Percentiles rank a stretch among this genome's conserved stretches.
Evolutionary conservation across 2,329 filamentous ascomycete genomes (phyloP).

Genomic region (Penicillium occitanis): DNA sequence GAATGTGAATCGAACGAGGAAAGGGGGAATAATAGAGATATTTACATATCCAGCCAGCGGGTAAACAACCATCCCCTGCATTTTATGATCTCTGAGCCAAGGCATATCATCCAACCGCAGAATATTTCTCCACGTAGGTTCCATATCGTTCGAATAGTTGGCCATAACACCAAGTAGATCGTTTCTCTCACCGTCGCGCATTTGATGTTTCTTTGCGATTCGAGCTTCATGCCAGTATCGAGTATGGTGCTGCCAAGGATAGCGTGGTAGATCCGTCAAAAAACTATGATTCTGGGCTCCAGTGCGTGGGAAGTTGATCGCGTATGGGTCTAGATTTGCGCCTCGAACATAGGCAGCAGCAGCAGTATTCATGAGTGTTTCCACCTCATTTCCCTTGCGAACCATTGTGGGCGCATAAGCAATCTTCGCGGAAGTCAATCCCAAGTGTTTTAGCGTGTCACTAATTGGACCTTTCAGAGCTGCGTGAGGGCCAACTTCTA

Average conservation of each 20-base stretch:
- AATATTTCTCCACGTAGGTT: conserved; percentile 34
- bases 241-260: conserved; percentile 26
- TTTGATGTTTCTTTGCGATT: conserved; percentile 12
- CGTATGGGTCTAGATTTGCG: conserved; percentile 6
- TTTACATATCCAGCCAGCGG: conserved; percentile 28
- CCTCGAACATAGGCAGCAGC: conserved; percentile 8
- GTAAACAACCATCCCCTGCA: conserved; percentile 36
- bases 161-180: conserved; percentile 23
- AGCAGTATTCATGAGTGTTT: conserved; percentile 15
- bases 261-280: conserved; percentile 25
- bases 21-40: background rate
- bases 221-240: conserved; percentile 26
- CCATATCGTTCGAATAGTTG: conserved; percentile 27
- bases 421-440: background rate
- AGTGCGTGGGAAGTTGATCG: conserved; percentile 15
- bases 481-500: conserved; percentile 38
- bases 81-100: conserved; percentile 37
- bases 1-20: background rate
- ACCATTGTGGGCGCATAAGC: conserved; percentile 33
- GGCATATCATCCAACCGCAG: conserved; percentile 33
- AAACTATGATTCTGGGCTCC: conserved; percentile 14
- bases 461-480: conserved; percentile 31
- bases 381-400: conserved; percentile 37
- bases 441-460: conserved; percentile 20
- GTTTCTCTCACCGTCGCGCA: conserved; percentile 13